phyloP scores from a whole-genome alignment of 1,139 yeast genomes.

The Pichia sp. region DNA sequence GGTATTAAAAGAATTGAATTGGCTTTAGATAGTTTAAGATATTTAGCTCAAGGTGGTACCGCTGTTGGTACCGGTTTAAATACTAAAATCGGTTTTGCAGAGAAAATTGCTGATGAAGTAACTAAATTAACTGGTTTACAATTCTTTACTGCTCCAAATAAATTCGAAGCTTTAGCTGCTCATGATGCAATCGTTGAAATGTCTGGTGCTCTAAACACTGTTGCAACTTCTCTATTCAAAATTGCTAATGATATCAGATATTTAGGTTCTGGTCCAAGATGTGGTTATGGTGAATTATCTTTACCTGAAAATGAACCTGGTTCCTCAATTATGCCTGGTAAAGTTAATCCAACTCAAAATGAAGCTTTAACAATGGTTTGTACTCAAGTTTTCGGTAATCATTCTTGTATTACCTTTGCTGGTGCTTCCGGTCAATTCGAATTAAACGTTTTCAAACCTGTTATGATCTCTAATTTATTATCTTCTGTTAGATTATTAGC shows the following conservation, averaged over 20 bases:
- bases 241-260: slow-evolving; percentile 97
- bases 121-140: slow-evolving; percentile 78
- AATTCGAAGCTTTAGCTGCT: slow-evolving; percentile 97
- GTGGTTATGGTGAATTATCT: slow-evolving; percentile 94
- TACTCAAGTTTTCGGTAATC: slow-evolving; percentile 95
- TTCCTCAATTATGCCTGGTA: slow-evolving; percentile 98
- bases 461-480: slow-evolving; percentile 83
- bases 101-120: slow-evolving; percentile 71
- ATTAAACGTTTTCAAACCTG: slow-evolving; percentile 96
- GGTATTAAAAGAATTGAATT: slow-evolving; percentile 83
- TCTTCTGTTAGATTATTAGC: slow-evolving; percentile 81
- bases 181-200: slow-evolving; percentile 98
- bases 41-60: slow-evolving; percentile 97
- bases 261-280: slow-evolving; percentile 98
- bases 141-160: slow-evolving; percentile 94
- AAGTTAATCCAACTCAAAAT: slow-evolving; percentile 98
- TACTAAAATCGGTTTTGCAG: slow-evolving; percentile 86
- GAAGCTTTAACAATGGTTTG: slow-evolving; percentile 99
- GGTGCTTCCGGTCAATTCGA: slow-evolving; percentile 99
- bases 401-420: slow-evolving; percentile 88
- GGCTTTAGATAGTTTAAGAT: slow-evolving; percentile 66
- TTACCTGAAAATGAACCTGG: slow-evolving; percentile 99
- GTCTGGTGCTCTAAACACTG: slow-evolving; percentile 92
- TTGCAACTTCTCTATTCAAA: slow-evolving; percentile 88
- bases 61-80: slow-evolving; percentile 98